Base-by-base conservation (phyloP, 768 basidiomycete genomes). In the Mrakia hoshinonis region DNA sequence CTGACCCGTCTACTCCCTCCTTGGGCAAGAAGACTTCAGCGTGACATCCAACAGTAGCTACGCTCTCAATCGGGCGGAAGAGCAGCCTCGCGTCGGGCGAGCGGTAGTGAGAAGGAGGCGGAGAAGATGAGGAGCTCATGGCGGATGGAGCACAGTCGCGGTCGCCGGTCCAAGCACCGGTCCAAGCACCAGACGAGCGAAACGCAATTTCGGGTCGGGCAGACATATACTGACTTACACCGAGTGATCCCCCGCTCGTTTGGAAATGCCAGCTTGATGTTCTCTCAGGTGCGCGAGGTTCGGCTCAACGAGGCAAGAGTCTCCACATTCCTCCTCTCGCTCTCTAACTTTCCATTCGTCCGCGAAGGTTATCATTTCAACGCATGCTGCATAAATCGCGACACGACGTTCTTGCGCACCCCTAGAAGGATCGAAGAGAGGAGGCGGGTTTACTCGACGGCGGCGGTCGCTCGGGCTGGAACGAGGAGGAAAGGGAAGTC, bases 381-480 rank as follows among this genome's bases (percentile, higher is more conserved):
- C 60, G 34, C 60, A n/a, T 55, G 26, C 54, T 55, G 54, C 54
- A 55, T 55, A 26, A 24, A 55, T 55, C 54, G 34, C 54, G 34
- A 31, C 54, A 55, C n/a, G 54, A n/a, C 34, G 34, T 39, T 36
- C 18, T 22, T 20, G 34, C 58, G 36, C 34, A 38, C 34, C 58
- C 12, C 43, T 43, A 43, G 43, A 43, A 7, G 43, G 43, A 6
- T 7, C 43, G 15, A 15, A 43, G 43, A 43, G 43, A 61, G 20
- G 22, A 6, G 7, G 22, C 9, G 49, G 49, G 20, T 70, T 74
- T 79, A 78, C 72, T 77, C 78, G 73, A 76, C 75, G 67, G 73
- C 76, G 64, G 77, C 76, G 68, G 75, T 77, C 26, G 78, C 78
- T 38, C 78, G 73, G 73, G 78, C 69, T 63, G 43, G n/a, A 22